Evolutionary conservation across 169 alveolate genomes (phyloP), one percentile per base, ranked within the genome.

Genomic region (Amoebophrya sp.): DNA sequence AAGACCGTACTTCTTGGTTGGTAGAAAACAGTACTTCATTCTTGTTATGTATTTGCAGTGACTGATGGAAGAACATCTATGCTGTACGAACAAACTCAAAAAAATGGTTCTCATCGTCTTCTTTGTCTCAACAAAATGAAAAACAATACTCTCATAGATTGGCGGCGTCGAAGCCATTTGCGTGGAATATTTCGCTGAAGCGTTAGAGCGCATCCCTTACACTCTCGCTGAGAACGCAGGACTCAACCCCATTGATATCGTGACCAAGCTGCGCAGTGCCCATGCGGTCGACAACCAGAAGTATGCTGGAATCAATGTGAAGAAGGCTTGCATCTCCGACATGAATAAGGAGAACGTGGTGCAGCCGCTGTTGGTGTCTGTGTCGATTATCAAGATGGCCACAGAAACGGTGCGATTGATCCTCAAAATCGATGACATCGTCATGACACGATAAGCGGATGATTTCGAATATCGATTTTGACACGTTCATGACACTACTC

Each of bases 201-300:
- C 99, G 34, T 95, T 99, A 92, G 99, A 99, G 96, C 97, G 98
- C 78, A 97, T 99, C 83, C 99, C 99, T n/a, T 98, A 98, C 96
- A 99, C 99, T 54, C 97, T 99, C 40, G 99, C 99, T 0, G 99
- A 98, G 95, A 99, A 99, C 94, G 99, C 99, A 24, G 99, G 99
- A 41, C 95, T 99, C 93, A 97, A 98, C 94, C 99, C 99, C 41
- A 97, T 98, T 93, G 97, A 97, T 92, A 96, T 98, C 89, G 99
- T 98, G 65, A 98, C 99, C 76, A 99, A 99, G 94, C 95, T 99
- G 90, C 96, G 99, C 92, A 96, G 96, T 33, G 92, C 93, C 0
- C 93, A 83, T 39, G 93, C 93, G 38, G 91, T 95, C 47, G 96
- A 96, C 78, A 99, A 99, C 41, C 97, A 97, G 78, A 96, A 95